These are phyloP conservation scores for Apiotrichum porosum DNA, from an alignment of 1,284 basidiomycete species.

Conservation along the genomic window DNA sequence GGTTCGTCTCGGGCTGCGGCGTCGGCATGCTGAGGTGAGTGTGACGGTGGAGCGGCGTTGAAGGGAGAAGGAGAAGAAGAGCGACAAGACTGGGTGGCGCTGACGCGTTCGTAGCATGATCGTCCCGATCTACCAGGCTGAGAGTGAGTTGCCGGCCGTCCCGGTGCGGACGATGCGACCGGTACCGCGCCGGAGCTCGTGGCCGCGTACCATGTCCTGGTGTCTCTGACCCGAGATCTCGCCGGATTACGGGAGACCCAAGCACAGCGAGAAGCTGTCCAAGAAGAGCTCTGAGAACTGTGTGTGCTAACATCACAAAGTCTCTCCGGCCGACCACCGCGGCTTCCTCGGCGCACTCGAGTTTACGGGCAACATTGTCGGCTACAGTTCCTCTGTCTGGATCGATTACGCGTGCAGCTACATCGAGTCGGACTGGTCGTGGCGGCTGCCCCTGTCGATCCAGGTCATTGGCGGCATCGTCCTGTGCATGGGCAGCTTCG, in stretches of 20 bases:
- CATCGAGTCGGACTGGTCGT: constrained; percentile 72
- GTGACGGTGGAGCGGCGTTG: neutral
- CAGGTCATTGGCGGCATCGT: constrained; percentile 83
- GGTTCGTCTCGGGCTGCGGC: constrained; percentile 84
- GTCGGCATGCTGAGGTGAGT: constrained; percentile 86
- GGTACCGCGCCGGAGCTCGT: no score
- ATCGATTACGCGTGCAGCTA: constrained; percentile 91
- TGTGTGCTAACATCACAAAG: no score
- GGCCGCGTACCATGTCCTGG: no score
- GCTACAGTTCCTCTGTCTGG: constrained; percentile 97
- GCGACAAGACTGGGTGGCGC: no score
- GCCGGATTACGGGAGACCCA: no score
- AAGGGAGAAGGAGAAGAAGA: no score
- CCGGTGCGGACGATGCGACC: no score
- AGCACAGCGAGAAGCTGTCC: no score
- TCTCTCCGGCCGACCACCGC: constrained; percentile 53
- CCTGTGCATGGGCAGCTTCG: constrained; percentile 72
- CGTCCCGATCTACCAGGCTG: constrained; percentile 81
- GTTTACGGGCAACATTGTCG: constrained; percentile 89
- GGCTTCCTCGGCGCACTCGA: constrained; percentile 93
- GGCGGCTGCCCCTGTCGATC: constrained; percentile 79
- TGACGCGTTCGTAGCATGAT: constrained; percentile 65
- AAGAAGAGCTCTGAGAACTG: no score
- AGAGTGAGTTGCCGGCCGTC: constrained; percentile 10
- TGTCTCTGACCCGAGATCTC: no score